Percentiles rank a stretch among this genome's conserved stretches.
These are phyloP conservation scores for Eleusine coracana DNA, from an alignment of 176 grass and related monocot species.

Conservation along the genomic window DNA sequence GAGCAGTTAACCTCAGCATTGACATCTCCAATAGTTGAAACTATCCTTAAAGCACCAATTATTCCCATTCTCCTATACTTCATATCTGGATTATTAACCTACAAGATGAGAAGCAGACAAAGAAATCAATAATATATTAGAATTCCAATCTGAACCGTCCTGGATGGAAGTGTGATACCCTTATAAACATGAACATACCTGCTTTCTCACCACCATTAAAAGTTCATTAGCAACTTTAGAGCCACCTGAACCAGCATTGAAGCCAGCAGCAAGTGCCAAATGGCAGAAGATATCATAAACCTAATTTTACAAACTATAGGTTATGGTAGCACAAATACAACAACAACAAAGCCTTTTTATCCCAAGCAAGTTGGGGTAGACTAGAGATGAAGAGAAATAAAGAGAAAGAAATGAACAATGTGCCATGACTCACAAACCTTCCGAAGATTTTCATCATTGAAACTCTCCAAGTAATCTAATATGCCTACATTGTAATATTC, in stretches of 20 bases:
- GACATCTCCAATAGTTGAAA: slow-evolving; percentile 63
- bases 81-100: slow-evolving; percentile 93
- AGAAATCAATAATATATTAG: slow-evolving; percentile 6
- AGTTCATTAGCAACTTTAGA: slow-evolving; percentile 84
- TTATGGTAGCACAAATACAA: background rate
- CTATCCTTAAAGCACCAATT: slow-evolving; percentile 90
- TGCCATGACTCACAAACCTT: slow-evolving; percentile 57
- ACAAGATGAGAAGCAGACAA: slow-evolving; percentile 22
- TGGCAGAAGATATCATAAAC: slow-evolving; percentile 86
- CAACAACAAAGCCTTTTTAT: too few species aligned
- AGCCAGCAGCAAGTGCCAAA: slow-evolving; percentile 72
- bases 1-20: slow-evolving; percentile 53
- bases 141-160: slow-evolving; percentile 21
- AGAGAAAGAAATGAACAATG: slow-evolving; percentile 34
- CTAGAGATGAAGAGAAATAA: background rate
- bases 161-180: background rate
- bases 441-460: slow-evolving; percentile 76
- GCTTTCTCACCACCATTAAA: slow-evolving; percentile 96
- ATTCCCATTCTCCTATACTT: slow-evolving; percentile 95
- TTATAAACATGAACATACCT: slow-evolving; percentile 49
- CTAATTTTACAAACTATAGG: slow-evolving; percentile 37
- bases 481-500: slow-evolving; percentile 59
- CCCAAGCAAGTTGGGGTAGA: too few species aligned
- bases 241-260: slow-evolving; percentile 57
- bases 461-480: slow-evolving; percentile 89